phyloP scores from a whole-genome alignment of 306 rosid species.

The Casuarina cunninghamiana region DNA sequence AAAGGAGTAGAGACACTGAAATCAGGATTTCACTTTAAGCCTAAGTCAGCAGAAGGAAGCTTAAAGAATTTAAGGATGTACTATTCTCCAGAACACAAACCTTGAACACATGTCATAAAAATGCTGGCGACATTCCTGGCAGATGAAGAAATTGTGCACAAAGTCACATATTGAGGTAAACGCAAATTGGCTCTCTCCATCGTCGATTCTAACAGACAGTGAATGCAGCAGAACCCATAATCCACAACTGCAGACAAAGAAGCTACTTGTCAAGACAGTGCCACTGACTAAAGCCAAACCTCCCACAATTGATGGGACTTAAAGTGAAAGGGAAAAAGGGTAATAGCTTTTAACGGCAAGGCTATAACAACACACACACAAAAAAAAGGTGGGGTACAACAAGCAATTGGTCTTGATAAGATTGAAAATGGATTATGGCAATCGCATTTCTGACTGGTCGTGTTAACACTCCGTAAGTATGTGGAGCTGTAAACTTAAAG shows the following conservation, averaged over 20 bases:
- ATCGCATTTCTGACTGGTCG: neutral
- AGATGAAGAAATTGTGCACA: slow-evolving; percentile 79
- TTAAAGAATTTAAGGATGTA: slow-evolving; percentile 18
- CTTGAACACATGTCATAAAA: slow-evolving; percentile 85
- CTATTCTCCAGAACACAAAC: slow-evolving; percentile 32
- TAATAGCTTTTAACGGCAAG: neutral
- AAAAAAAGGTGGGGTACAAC: neutral
- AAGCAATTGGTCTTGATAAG: neutral
- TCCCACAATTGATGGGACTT: neutral
- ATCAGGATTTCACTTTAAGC: slow-evolving; percentile 26
- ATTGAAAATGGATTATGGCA: neutral
- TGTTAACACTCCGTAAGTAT: neutral
- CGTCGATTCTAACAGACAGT: slow-evolving; percentile 81
- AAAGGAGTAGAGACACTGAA: slow-evolving; percentile 75
- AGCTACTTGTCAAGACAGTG: neutral
- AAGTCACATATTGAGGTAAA: slow-evolving; percentile 79
- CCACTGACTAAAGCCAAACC: neutral
- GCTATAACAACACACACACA: neutral
- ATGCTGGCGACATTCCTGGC: slow-evolving; percentile 97
- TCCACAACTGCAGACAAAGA: slow-evolving; percentile 71
- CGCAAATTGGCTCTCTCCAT: slow-evolving; percentile 85
- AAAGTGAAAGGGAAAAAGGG: neutral
- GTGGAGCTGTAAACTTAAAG: neutral
- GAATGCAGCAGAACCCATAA: slow-evolving; percentile 98
- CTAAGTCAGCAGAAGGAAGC: slow-evolving; percentile 4